Conservation (phyloP, 1,284 basidiomycete species). For the Cerioporus squamosus region DNA sequence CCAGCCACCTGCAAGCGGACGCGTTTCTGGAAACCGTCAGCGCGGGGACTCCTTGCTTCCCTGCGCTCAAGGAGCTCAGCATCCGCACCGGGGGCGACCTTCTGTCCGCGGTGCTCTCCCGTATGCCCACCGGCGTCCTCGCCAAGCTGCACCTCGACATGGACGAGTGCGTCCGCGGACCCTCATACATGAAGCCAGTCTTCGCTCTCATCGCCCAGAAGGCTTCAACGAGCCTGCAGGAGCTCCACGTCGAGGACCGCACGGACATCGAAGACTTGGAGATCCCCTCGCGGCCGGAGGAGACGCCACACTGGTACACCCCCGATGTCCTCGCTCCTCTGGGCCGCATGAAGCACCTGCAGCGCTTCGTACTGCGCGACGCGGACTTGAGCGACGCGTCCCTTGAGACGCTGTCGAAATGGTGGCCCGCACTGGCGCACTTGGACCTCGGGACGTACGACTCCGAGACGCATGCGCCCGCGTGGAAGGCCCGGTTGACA, state of each 20-base stretch:
- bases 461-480: constrained; percentile 18
- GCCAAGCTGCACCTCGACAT: constrained; percentile 43
- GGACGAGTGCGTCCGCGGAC: constrained; percentile 30
- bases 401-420: constrained; percentile 43
- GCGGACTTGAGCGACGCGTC: constrained; percentile 42
- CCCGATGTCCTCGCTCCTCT: background rate
- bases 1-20: too few relatives aligned
- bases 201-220: constrained; percentile 32
- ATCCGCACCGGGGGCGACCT: constrained; percentile 1
- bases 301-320: background rate
- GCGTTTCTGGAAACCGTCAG: background rate
- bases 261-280: background rate
- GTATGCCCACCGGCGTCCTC: constrained; percentile 40
- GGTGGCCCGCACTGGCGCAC: constrained; percentile 42
- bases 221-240: background rate
- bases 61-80: background rate
- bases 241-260: background rate
- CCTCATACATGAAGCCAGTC: constrained; percentile 42
- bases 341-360: background rate
- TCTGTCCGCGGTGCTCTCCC: constrained; percentile 40
- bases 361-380: background rate
- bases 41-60: background rate
- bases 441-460: constrained; percentile 47
- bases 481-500: background rate
- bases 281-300: too few relatives aligned